Conservation (phyloP, 2,329 filamentous ascomycete species). For the Arachnomyces sp. region DNA sequence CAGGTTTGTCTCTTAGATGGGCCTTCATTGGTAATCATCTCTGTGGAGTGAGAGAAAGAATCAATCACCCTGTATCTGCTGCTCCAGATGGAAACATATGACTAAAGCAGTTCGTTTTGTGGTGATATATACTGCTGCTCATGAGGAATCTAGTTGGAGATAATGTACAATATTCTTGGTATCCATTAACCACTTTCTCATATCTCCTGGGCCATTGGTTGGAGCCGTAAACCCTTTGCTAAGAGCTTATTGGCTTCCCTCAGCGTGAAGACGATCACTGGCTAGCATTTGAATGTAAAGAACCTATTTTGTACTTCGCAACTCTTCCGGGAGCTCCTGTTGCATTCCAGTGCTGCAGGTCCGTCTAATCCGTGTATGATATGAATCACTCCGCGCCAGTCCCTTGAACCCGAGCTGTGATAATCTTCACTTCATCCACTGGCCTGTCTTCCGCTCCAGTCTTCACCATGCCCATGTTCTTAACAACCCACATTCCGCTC, state of each 20-base stretch:
- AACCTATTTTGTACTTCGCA: too few species aligned
- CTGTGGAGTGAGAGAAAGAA: slow-evolving; percentile 56
- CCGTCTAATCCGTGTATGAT: too few species aligned
- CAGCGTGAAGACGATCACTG: too few species aligned
- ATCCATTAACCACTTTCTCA: too few species aligned
- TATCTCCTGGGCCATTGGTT: too few species aligned
- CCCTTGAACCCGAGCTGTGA: slow-evolving; percentile 62
- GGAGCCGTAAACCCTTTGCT: too few species aligned
- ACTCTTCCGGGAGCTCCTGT: too few species aligned
- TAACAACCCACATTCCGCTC: slow-evolving; percentile 71
- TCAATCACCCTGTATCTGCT: slow-evolving; percentile 74
- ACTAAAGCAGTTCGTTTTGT: slow-evolving; percentile 74
- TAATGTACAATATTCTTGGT: too few species aligned
- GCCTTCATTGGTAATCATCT: slow-evolving; percentile 49
- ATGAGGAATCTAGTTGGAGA: slow-evolving; percentile 1
- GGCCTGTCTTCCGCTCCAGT: slow-evolving; percentile 76
- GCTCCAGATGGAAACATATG: slow-evolving; percentile 64
- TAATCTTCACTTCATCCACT: slow-evolving; percentile 70
- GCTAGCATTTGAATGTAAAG: too few species aligned
- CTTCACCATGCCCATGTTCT: slow-evolving; percentile 79
- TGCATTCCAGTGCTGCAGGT: too few species aligned
- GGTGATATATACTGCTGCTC: slow-evolving; percentile 53
- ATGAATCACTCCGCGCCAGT: slow-evolving; percentile 39
- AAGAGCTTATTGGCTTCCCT: too few species aligned
- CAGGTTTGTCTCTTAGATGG: slow-evolving; percentile 26